These are phyloP conservation scores for Chaetoceros muelleri DNA, from an alignment of 108 stramenopile species.

Conservation along the genomic window DNA sequence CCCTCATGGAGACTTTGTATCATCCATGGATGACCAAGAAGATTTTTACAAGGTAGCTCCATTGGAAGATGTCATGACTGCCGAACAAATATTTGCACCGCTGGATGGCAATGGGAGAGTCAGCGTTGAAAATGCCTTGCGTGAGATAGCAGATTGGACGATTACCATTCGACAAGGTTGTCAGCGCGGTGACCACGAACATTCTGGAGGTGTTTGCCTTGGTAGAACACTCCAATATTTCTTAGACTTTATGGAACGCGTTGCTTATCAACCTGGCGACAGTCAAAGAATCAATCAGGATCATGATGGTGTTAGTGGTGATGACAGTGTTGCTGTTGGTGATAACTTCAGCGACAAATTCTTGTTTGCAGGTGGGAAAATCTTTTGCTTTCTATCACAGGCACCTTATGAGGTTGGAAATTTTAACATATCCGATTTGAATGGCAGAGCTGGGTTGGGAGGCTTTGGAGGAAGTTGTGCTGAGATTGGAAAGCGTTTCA, in stretches of 20 bases:
- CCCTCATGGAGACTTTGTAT: neutral
- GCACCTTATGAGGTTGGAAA: conserved; percentile 14
- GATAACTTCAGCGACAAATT: conserved; percentile 8
- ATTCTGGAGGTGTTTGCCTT: neutral
- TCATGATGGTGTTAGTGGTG: conserved; percentile 2
- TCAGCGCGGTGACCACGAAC: too few relatives aligned
- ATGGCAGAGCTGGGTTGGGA: conserved; percentile 5
- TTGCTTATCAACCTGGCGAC: conserved; percentile 15
- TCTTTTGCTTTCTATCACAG: conserved; percentile 28
- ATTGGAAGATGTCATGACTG: neutral
- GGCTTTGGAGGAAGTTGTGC: conserved; percentile 14
- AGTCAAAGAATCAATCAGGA: neutral
- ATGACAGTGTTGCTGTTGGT: conserved; percentile 1
- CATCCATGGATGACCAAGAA: neutral
- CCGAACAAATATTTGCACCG: neutral
- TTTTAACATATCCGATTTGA: neutral
- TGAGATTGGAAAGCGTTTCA: conserved; percentile 8
- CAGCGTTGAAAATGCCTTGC: neutral
- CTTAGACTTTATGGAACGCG: conserved; percentile 23
- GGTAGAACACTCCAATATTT: conserved; percentile 11
- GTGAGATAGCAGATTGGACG: neutral
- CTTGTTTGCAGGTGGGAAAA: conserved; percentile 36
- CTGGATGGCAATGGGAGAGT: neutral
- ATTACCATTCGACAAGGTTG: neutral
- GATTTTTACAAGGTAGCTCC: too few relatives aligned